phyloP scores from a whole-genome alignment of 805 yeast species.

The Phaffomyces antillensis region DNA sequence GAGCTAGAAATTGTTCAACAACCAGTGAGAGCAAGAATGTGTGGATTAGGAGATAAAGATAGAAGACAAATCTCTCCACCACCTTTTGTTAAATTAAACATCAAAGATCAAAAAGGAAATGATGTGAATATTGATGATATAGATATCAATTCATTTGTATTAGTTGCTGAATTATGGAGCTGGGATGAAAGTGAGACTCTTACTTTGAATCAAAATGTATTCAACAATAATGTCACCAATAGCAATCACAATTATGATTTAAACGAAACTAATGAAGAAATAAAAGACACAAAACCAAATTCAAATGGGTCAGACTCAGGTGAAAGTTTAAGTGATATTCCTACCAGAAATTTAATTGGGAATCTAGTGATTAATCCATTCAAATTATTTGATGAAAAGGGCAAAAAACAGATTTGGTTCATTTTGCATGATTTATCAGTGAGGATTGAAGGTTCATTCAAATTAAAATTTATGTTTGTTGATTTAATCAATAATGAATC shows the following conservation, averaged over 20 bases:
- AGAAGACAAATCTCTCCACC: conserved; percentile 29
- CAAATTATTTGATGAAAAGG: conserved; percentile 30
- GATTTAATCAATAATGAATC: conserved; percentile 21
- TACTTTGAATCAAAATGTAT: conserved; percentile 16
- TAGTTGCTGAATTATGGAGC: conserved; percentile 35
- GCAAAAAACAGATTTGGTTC: conserved; percentile 34
- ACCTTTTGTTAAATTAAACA: conserved; percentile 22
- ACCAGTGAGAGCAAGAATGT: conserved; percentile 39
- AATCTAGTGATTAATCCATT: conserved; percentile 32
- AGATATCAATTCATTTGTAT: conserved; percentile 29
- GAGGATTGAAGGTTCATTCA: conserved; percentile 36
- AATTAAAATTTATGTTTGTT: conserved; percentile 29
- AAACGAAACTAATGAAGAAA: not conserved
- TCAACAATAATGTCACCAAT: not conserved
- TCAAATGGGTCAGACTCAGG: conserved; percentile 7
- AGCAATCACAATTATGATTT: not conserved
- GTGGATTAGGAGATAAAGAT: conserved; percentile 38
- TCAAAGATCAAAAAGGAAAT: conserved; percentile 20
- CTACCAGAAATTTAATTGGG: conserved; percentile 34
- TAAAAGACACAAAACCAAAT: not conserved
- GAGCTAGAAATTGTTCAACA: conserved; percentile 29
- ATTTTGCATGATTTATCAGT: conserved; percentile 35
- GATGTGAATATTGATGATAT: conserved; percentile 22
- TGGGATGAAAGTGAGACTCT: conserved; percentile 23
- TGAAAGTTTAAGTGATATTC: conserved; percentile 15